Evolutionary conservation across 345 rosid species (phyloP), one percentile per base, ranked within the genome.

Genomic region (Pelargonium nanum): DNA sequence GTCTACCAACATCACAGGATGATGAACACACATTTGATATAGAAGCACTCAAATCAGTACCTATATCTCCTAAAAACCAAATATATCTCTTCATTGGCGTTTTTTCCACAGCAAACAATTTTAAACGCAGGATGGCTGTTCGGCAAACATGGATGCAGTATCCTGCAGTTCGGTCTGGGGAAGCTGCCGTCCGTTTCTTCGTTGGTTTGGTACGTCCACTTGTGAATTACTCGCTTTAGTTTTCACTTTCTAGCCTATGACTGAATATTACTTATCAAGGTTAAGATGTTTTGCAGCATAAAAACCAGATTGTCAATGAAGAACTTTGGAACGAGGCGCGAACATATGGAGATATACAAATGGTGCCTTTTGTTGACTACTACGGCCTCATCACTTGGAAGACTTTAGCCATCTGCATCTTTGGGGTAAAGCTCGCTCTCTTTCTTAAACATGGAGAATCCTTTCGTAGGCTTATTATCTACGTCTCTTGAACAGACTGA

Each of bases 121-220:
- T 92, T 26, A 82, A 86, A 73, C 83, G 96, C 15, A 81, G 98
- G 15, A 86, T 92, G 98, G 96, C 96, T 19, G 32, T 88, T 64
- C 80, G 98, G 77, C 86, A 88, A 74, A 75, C 95, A 59, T 88
- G 96, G 98, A 88, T 85, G 95, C 96, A 85, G 57, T 92, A 82
- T 45, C 80, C 78, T 23, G 85, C 76, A 64, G 86, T 86, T 59
- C 78, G 86, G 26, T 80, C 84, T 1, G 95, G 96, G 61, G 71
- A 77, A 68, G 86, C 86, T 16, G 95, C 87, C 72, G 95, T 88
- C 63, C 79, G 86, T 13, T 91, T 91, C 77, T 83, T 88, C 78
- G 81, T 86, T 75, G 96, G 96, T 64, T 92, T 91, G 21, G 96
- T 88, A 70, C 83, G 95, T 79, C 22, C 64, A 23, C 12, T 48